phyloP scores from a whole-genome alignment of 352 stramenopile species.

The Pythium scleroteichum region DNA sequence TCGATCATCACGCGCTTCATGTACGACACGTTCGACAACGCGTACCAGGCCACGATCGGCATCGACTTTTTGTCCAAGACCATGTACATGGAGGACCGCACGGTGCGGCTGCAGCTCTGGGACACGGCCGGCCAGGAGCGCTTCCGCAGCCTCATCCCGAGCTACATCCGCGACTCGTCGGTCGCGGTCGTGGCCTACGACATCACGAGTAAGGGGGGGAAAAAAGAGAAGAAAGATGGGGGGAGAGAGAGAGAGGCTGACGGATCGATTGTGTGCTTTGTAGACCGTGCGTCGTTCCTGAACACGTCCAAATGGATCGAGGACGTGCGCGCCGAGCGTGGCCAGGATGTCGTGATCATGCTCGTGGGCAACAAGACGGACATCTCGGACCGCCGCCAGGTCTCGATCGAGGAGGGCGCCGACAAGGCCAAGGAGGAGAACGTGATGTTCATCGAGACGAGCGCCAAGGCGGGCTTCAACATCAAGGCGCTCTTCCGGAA shows the following conservation, averaged over 20 bases:
- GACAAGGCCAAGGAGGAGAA: slow-evolving; percentile 98
- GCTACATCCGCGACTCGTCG: slow-evolving; percentile 98
- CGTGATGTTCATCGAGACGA: slow-evolving; percentile 99
- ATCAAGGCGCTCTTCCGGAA: slow-evolving; percentile 99
- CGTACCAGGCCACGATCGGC: slow-evolving; percentile 98
- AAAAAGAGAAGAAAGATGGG: not conserved
- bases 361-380: slow-evolving; percentile 99
- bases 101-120: slow-evolving; percentile 98
- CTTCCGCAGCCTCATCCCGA: slow-evolving; percentile 94
- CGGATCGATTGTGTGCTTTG: slow-evolving; percentile 1
- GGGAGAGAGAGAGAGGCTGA: not conserved
- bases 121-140: slow-evolving; percentile 98
- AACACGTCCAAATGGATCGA: slow-evolving; percentile 99
- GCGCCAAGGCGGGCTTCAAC: slow-evolving; percentile 97
- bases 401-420: slow-evolving; percentile 97
- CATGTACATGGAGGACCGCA: slow-evolving; percentile 98
- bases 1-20: slow-evolving; percentile 99
- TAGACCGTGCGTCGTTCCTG: slow-evolving; percentile 96
- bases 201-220: slow-evolving; percentile 91
- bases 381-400: slow-evolving; percentile 95
- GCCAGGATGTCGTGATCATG: slow-evolving; percentile 99
- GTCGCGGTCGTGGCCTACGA: slow-evolving; percentile 99
- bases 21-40: slow-evolving; percentile 97
- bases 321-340: slow-evolving; percentile 97
- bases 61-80: slow-evolving; percentile 99